Evolutionary conservation across 1,284 basidiomycete species (phyloP).

Genomic region (Baeospora myosura): DNA sequence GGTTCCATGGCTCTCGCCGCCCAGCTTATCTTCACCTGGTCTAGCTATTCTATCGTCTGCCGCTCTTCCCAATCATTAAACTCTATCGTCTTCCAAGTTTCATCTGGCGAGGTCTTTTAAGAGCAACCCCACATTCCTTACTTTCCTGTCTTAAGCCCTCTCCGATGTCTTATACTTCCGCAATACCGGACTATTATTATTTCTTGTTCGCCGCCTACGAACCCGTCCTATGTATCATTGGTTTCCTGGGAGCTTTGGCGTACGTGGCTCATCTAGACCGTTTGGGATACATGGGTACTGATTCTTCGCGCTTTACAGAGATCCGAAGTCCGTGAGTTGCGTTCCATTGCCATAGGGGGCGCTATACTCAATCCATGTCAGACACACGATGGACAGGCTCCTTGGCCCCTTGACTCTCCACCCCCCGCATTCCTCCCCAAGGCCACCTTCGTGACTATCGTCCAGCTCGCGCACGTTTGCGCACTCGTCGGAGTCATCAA

Average conservation of each 20-base stretch:
- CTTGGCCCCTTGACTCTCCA: conserved; percentile 47
- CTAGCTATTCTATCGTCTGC: not conserved
- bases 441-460: conserved; percentile 49
- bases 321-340: conserved; percentile 37
- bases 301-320: conserved; percentile 24
- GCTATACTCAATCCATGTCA: conserved; percentile 23
- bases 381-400: conserved; percentile 68
- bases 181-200: conserved; percentile 66
- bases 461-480: conserved; percentile 71
- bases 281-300: conserved; percentile 9
- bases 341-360: conserved; percentile 30
- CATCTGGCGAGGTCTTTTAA: not conserved
- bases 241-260: conserved; percentile 55
- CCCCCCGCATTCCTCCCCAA: conserved; percentile 45
- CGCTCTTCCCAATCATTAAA: not conserved
- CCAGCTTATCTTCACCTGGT: not conserved
- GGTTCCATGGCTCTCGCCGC: not conserved
- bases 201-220: conserved; percentile 67
- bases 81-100: too few relatives aligned
- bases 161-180: conserved; percentile 39
- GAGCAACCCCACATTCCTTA: not conserved
- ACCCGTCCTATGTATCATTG: conserved; percentile 55
- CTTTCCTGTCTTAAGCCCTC: conserved; percentile 5
- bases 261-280: conserved; percentile 20
- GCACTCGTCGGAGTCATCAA: conserved; percentile 66